Evolutionary conservation across 768 basidiomycete genomes (phyloP).

Genomic region (Lepiota brunneoincarnata): DNA sequence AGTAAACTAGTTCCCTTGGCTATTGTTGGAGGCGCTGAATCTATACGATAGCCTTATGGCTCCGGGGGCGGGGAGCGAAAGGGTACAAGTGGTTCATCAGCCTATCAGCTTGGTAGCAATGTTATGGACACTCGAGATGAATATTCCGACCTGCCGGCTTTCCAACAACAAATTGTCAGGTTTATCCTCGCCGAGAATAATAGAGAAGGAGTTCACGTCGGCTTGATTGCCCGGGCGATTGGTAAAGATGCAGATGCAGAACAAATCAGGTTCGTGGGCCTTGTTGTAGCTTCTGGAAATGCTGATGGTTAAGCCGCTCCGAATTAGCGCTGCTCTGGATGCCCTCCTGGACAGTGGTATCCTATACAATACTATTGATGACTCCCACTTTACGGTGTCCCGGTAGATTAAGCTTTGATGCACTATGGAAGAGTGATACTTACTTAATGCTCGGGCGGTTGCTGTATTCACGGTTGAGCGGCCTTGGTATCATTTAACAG

Average conservation of each 20-base stretch:
- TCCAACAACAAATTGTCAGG: conserved; percentile 65
- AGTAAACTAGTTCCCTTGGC: conserved; percentile 16
- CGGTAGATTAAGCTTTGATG: conserved; percentile 17
- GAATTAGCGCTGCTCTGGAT: conserved; percentile 66
- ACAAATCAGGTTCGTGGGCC: conserved; percentile 55
- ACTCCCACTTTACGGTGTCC: conserved; percentile 73
- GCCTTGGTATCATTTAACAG: too few species aligned
- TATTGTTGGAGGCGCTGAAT: conserved; percentile 1
- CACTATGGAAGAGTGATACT: neutral
- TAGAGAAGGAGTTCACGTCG: conserved; percentile 74
- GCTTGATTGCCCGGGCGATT: conserved; percentile 64
- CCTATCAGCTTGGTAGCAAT: conserved; percentile 36
- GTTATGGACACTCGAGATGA: conserved; percentile 33
- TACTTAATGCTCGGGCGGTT: too few species aligned
- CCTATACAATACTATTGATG: conserved; percentile 79
- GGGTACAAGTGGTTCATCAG: conserved; percentile 26
- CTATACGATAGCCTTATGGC: conserved; percentile 26
- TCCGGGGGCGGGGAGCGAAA: conserved; percentile 24
- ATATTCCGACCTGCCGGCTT: conserved; percentile 52
- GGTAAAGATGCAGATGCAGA: conserved; percentile 46
- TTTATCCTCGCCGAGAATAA: conserved; percentile 50
- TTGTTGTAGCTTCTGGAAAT: neutral
- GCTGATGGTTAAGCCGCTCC: neutral
- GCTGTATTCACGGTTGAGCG: too few species aligned
- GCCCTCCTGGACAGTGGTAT: conserved; percentile 75